Evolutionary conservation across 176 grass and related monocot genomes (phyloP), one percentile per base, ranked within the genome.

Genomic region (Musa acuminata): DNA sequence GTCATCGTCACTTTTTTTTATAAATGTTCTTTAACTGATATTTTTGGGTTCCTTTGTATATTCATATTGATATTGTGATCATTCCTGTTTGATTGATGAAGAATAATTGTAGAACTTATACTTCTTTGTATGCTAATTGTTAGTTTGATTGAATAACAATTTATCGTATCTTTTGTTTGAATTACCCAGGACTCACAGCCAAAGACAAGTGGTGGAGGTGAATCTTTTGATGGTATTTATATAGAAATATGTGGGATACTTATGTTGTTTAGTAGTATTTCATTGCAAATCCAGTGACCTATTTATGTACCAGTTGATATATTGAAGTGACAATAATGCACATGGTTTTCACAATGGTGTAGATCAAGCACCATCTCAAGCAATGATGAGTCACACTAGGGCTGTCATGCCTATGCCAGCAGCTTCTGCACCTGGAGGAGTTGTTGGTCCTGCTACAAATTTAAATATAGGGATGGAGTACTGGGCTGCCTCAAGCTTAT

Each of bases 401-500:
- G 11, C 76, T 62, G 80, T 84, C 49, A 83, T 87, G 71, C 87
- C 81, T 75, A 85, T 90, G 85, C 81, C 83, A 76, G 81, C 87
- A 73, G 83, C 80, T 81, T 80, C 49, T 77, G 12, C 8, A 52
- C 49, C 43, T 64, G 60, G 85, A 16, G 75, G 66, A 81, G 85
- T 83, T 66, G 75, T 77, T 73, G 87, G 81, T 74, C 87, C 87
- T 50, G 76, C 87, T 52, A 92, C 93, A 74, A 92, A 90, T 77
- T 81, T 96, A 80, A 92, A 90, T 52, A 92, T 92, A 67, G 93
- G 94, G 53, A 98, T 98, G 90, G 88, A 93, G 55, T 90, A 89
- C 62, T 93, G 86, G 94, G 75, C 66, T 16, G 80, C 85, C 76
- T 75, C 86, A 80, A 88, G 74, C 29, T 81, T 83, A 17, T 67